Conservation (phyloP, 805 yeast species). For the Candida methanosorbosa region DNA sequence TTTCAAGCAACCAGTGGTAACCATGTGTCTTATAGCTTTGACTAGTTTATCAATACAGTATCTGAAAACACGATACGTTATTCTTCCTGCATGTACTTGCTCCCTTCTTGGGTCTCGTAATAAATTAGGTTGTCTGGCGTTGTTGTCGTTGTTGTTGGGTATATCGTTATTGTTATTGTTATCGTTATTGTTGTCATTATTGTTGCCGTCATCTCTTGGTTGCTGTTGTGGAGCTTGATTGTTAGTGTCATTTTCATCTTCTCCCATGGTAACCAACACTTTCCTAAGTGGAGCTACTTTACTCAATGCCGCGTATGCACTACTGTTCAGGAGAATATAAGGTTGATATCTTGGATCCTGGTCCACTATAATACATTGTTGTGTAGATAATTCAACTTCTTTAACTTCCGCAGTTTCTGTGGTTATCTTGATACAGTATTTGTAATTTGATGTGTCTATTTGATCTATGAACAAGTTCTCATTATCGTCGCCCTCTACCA, state of each 20-base stretch:
- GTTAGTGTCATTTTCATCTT: background rate
- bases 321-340: slow-evolving; percentile 29
- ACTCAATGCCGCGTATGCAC: slow-evolving; percentile 25
- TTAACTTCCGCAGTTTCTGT: slow-evolving; percentile 5
- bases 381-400: slow-evolving; percentile 22
- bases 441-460: slow-evolving; percentile 16
- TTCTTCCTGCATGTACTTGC: too few relatives aligned
- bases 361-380: slow-evolving; percentile 35
- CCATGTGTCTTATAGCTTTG: background rate
- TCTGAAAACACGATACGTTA: too few relatives aligned
- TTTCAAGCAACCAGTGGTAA: background rate
- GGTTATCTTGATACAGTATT: slow-evolving; percentile 19
- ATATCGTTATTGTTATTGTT: slow-evolving; percentile 1
- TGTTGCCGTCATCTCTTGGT: background rate
- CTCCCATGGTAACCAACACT: background rate
- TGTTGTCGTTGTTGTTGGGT: slow-evolving; percentile 2
- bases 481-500: slow-evolving; percentile 4
- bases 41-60: too few relatives aligned
- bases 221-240: background rate
- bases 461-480: slow-evolving; percentile 20
- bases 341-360: slow-evolving; percentile 21
- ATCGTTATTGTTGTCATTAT: background rate
- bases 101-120: too few relatives aligned
- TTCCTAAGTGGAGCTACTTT: slow-evolving; percentile 7
- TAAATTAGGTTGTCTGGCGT: too few relatives aligned